phyloP scores from a whole-genome alignment of 805 yeast species.

The Debaryomyces prosopidis region DNA sequence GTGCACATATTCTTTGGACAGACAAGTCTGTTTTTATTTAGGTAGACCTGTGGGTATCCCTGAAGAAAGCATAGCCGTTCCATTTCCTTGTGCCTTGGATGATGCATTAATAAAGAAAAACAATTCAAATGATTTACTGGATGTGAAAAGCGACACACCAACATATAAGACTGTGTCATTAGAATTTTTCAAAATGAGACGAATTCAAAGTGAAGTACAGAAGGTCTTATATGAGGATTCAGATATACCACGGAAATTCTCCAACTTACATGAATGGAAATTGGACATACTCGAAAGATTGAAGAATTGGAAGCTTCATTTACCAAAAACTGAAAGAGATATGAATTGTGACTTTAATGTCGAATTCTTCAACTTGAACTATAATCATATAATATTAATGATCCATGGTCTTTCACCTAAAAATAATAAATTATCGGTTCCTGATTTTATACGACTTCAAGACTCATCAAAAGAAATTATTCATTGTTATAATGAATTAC shows the following conservation, averaged over 20 bases:
- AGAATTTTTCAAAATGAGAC: constrained; percentile 67
- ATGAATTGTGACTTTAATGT: constrained; percentile 76
- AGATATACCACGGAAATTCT: constrained; percentile 66
- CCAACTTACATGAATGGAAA: constrained; percentile 63
- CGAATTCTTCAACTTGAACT: constrained; percentile 72
- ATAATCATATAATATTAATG: constrained; percentile 70
- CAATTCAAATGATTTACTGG: constrained; percentile 37
- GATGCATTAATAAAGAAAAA: constrained; percentile 57
- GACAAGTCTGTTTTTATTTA: constrained; percentile 82
- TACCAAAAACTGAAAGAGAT: constrained; percentile 55
- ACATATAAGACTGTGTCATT: constrained; percentile 70
- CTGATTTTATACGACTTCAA: constrained; percentile 57
- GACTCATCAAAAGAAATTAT: constrained; percentile 70
- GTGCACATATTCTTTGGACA: constrained; percentile 84
- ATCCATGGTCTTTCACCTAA: constrained; percentile 80
- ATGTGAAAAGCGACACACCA: constrained; percentile 40
- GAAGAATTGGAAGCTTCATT: constrained; percentile 59
- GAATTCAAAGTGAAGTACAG: constrained; percentile 77
- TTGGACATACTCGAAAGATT: constrained; percentile 49
- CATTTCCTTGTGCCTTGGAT: constrained; percentile 73
- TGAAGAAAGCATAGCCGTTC: constrained; percentile 71
- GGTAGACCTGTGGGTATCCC: constrained; percentile 90
- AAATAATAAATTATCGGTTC: constrained; percentile 50
- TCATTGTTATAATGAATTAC: constrained; percentile 58
- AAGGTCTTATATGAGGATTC: constrained; percentile 68